These are phyloP conservation scores for Fusarium euwallaceae DNA, from an alignment of 2,329 filamentous ascomycete species.

Conservation along the genomic window DNA sequence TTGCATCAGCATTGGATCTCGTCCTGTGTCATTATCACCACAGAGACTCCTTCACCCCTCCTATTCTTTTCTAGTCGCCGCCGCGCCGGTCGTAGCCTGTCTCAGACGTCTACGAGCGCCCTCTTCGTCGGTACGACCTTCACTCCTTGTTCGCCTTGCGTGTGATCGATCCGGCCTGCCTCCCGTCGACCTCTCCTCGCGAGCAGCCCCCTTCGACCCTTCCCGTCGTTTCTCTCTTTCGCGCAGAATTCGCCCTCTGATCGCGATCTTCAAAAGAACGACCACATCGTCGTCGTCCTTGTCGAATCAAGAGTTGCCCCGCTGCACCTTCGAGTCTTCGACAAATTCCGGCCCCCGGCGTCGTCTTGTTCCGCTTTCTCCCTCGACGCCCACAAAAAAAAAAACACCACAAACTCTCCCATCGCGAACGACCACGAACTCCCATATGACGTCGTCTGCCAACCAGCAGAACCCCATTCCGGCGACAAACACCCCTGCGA, in stretches of 20 bases:
- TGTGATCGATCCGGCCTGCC: conserved; percentile 42
- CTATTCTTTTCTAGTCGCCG: conserved; percentile 42
- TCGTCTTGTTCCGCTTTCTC: conserved; percentile 42
- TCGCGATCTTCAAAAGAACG: conserved; percentile 24
- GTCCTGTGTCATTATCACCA: conserved; percentile 50
- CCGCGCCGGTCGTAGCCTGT: conserved; percentile 52
- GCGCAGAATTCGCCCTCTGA: conserved; percentile 26
- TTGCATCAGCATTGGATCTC: conserved; percentile 51
- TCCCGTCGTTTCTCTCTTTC: conserved; percentile 39
- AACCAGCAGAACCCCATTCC: conserved; percentile 66
- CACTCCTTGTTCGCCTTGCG: conserved; percentile 46
- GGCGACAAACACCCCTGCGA: conserved; percentile 70
- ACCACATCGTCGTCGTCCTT: conserved; percentile 21
- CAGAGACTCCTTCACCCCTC: conserved; percentile 48
- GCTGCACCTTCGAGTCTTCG: conserved; percentile 40
- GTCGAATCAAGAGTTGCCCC: conserved; percentile 37
- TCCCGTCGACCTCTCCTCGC: conserved; percentile 34
- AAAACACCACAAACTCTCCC: conserved; percentile 41
- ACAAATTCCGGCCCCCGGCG: conserved; percentile 40
- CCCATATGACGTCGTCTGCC: conserved; percentile 72
- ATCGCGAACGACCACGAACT: conserved; percentile 48
- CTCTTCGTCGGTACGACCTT: conserved; percentile 43
- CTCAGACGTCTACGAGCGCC: conserved; percentile 47
- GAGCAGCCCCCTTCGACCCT: conserved; percentile 42
- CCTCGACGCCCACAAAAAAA: conserved; percentile 43